Percentiles rank a stretch among this genome's conserved stretches.
phyloP scores from a whole-genome alignment of 257 asterid genomes.

The Jaltomata sinuosa region DNA sequence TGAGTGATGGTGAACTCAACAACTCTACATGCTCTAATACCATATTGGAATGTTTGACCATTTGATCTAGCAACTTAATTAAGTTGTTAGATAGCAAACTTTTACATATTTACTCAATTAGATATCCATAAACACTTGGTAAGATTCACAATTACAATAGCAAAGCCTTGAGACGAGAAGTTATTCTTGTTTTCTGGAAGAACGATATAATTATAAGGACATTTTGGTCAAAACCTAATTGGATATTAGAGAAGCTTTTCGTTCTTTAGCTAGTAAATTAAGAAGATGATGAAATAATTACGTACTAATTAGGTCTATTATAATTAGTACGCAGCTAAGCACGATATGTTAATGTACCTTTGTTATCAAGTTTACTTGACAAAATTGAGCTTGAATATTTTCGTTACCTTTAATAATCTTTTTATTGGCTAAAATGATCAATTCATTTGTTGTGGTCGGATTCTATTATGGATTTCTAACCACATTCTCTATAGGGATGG shows the following conservation, averaged over 20 bases:
- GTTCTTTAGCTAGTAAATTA: not conserved
- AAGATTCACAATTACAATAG: not conserved
- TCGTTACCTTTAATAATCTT: not conserved
- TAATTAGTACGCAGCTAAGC: not conserved
- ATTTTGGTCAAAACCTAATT: not conserved
- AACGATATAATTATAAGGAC: not conserved
- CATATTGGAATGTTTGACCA: too few relatives aligned
- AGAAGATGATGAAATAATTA: not conserved
- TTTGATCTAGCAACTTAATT: too few relatives aligned
- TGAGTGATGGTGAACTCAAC: not conserved
- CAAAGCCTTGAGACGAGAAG: not conserved
- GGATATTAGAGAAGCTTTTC: not conserved
- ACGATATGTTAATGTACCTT: not conserved
- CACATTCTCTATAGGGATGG: not conserved
- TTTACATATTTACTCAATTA: too few relatives aligned
- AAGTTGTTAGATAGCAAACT: too few relatives aligned
- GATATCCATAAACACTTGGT: too few relatives aligned
- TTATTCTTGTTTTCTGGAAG: not conserved
- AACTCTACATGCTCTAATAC: not conserved
- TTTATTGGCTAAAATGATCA: not conserved
- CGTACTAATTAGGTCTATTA: not conserved
- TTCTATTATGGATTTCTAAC: not conserved
- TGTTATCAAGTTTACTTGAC: not conserved
- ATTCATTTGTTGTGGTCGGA: not conserved
- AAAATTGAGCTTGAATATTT: not conserved